Percentiles rank a stretch among this genome's conserved stretches.
Evolutionary conservation across 1,139 yeast species (phyloP).

Genomic region (Saccharomyces hybrid): DNA sequence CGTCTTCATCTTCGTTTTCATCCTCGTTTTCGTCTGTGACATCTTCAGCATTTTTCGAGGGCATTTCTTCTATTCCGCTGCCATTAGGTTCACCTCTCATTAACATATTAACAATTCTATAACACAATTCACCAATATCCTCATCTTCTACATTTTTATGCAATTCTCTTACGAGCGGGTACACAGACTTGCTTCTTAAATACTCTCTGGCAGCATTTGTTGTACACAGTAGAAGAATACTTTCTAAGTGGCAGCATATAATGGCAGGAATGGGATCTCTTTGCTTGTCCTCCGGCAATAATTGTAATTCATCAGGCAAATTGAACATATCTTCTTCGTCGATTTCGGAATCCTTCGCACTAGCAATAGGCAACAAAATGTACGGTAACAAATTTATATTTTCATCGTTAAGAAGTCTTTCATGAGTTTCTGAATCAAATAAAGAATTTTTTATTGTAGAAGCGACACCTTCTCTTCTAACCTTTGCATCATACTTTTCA

Average conservation of each 20-base stretch:
- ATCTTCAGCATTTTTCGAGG: conserved; percentile 36
- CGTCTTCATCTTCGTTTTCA: conserved; percentile 17
- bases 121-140: conserved; percentile 59
- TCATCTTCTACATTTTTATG: conserved; percentile 65
- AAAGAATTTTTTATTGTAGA: conserved; percentile 85
- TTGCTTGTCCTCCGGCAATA: conserved; percentile 65
- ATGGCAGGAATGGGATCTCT: conserved; percentile 68
- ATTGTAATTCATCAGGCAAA: conserved; percentile 82
- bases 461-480: conserved; percentile 87
- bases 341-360: conserved; percentile 58
- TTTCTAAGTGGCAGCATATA: conserved; percentile 65
- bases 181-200: conserved; percentile 70
- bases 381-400: conserved; percentile 72
- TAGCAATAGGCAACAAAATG: conserved; percentile 73
- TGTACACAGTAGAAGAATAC: conserved; percentile 68
- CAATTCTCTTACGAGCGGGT: conserved; percentile 75
- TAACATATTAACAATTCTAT: conserved; percentile 72
- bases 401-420: conserved; percentile 49
- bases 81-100: conserved; percentile 79
- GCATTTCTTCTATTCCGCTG: conserved; percentile 47
- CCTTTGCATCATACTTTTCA: conserved; percentile 66
- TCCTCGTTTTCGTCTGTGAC: conserved; percentile 30
- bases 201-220: conserved; percentile 64
- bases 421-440: conserved; percentile 70
- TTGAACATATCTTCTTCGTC: conserved; percentile 81